Evolutionary conservation across 306 rosid genomes (phyloP), one percentile per base, ranked within the genome.

Genomic region (Acmispon strigosus): DNA sequence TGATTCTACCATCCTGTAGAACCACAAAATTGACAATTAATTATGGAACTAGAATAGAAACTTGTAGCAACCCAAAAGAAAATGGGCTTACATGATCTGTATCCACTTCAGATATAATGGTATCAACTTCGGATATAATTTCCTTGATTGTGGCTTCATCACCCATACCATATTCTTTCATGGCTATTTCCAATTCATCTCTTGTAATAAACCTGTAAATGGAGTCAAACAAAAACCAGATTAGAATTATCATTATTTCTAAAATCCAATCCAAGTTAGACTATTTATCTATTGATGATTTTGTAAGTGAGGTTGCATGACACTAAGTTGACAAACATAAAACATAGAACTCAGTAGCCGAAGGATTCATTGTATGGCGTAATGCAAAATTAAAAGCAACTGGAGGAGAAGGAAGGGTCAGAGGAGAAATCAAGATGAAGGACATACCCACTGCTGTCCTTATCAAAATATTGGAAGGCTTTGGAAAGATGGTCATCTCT

Each of bases 161-260:
- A 19, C 94, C 97, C 96, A 93, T 90, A 9, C 92, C 96, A 51
- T 90, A 88, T 56, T 93, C 98, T 81, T 87, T 90, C 96, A 93
- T 90, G 64, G 96, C 98, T 2, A 79, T 47, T 80, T 84, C 90
- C 16, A 93, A 81, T 78, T 93, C 98, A 67, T 88, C 98, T 73
- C 83, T 82, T 13, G 98, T 93, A 69, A 93, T 93, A 74, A 48
- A 88, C 69, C 98, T 93, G 87, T 11, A 70, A 32, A 80, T 18
- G 24, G 4, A 67, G 59, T 58, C 66, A 72, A 43, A 74, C 10
- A 61, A 44, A 64, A 10, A 29, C 8, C 20, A 69, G 55, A 59
- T 8, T 12, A 59, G 19, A 70, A 45, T 17, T 37, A 51, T 16
- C 27, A 54, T 44, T 66, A 66, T 62, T 44, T 16, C 34, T 44